Percentiles rank a stretch among this genome's conserved stretches.
Evolutionary conservation across 768 basidiomycete genomes (phyloP).

Genomic region (Chlorophyllum brunneum): DNA sequence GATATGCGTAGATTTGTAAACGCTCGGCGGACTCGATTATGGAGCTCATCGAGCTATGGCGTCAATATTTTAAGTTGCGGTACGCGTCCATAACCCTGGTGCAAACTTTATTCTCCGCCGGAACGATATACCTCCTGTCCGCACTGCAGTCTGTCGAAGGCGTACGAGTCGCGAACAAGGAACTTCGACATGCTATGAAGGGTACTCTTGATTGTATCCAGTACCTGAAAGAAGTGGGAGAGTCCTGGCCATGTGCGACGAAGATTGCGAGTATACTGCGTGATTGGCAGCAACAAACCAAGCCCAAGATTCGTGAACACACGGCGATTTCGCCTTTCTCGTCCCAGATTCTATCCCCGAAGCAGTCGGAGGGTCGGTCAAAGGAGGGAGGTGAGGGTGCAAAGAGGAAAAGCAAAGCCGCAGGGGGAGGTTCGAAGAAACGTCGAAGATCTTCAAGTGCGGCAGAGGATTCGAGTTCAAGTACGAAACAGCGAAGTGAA

Average conservation of each 20-base stretch:
- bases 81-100: constrained; percentile 55
- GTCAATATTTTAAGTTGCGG: constrained; percentile 49
- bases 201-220: constrained; percentile 45
- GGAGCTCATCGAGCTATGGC: constrained; percentile 47
- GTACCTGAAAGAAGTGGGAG: constrained; percentile 50
- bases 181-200: constrained; percentile 37
- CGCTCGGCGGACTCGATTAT: constrained; percentile 54
- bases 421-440: not conserved
- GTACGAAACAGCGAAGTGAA: too few relatives aligned
- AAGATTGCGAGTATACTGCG: constrained; percentile 45
- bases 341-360: constrained; percentile 4
- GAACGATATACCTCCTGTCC: constrained; percentile 52
- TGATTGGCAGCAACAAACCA: constrained; percentile 37
- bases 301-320: constrained; percentile 33
- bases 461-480: not conserved
- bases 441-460: not conserved
- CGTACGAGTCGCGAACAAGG: constrained; percentile 42
- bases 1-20: constrained; percentile 39
- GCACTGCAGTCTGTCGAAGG: constrained; percentile 51
- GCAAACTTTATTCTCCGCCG: constrained; percentile 57
- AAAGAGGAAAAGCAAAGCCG: not conserved
- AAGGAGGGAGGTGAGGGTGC: not conserved
- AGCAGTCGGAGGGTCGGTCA: not conserved
- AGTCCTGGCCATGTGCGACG: constrained; percentile 50
- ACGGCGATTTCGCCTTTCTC: constrained; percentile 18